Percentiles rank a stretch among this genome's conserved stretches.
Conservation (phyloP, 202 grass and related monocot genomes). For the Zoysia matrella region DNA sequence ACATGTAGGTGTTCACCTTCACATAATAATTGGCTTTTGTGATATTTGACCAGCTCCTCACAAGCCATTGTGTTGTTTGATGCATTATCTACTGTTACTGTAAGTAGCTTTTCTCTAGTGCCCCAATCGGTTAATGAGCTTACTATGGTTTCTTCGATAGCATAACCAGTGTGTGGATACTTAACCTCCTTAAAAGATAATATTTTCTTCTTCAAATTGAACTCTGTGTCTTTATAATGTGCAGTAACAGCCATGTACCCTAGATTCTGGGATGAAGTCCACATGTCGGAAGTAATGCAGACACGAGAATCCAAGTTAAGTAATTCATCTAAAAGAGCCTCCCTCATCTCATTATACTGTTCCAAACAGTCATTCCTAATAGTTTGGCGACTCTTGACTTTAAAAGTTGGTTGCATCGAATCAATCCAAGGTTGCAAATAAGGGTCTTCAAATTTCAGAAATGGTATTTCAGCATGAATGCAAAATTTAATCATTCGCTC, state of each 20-base stretch:
- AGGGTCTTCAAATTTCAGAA: too few relatives aligned
- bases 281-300: neutral
- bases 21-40: too few relatives aligned
- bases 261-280: slow-evolving; percentile 4
- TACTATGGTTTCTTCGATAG: neutral
- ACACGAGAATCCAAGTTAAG: neutral
- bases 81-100: neutral
- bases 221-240: neutral
- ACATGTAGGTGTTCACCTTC: too few relatives aligned
- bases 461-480: too few relatives aligned
- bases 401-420: neutral
- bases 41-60: neutral
- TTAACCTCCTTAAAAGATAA: neutral
- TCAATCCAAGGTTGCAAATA: neutral
- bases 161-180: neutral
- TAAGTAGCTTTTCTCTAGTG: neutral
- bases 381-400: neutral
- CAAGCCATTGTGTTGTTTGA: neutral
- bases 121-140: neutral
- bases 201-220: slow-evolving; percentile 4
- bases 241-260: neutral
- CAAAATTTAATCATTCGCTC: too few relatives aligned
- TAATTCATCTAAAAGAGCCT: neutral
- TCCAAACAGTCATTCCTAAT: neutral
- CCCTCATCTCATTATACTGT: neutral